Evolutionary conservation across 352 stramenopile genomes (phyloP), one percentile per base, ranked within the genome.

Genomic region (Vaucheria bursata): DNA sequence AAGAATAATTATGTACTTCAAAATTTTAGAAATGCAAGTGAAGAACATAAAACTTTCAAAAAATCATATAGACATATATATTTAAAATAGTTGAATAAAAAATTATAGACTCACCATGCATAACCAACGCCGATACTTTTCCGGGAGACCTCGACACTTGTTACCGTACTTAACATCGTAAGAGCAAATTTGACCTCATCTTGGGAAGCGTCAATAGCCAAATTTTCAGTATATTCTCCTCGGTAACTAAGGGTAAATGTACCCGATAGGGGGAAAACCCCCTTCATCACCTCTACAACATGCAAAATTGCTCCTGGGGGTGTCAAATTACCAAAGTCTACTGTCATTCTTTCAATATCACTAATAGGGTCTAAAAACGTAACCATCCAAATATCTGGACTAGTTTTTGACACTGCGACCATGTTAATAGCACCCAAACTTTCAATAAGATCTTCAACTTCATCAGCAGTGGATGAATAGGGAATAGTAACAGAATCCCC

Each of bases 171-270:
- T n/a, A 93, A 70, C n/a, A 71, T 70, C 77, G 97, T 90, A 35
- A 98, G 80, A 52, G 88, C 87, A 40, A 45, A 36, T 68, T 77
- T 80, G 33, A 84, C 85, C 96, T 97, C n/a, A 97, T 77, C 81
- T 5, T 91, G 87, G 66, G 92, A 88, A 50, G 94, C 90, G 74
- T 97, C 91, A 70, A 96, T 97, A 33, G 88, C 85, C 70, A 98
- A 86, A 76, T 95, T 92, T 74, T 89, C 80, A 0, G 94, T 97
- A 40, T 93, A 97, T 34, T 89, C 86, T 2, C 89, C 91, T 80
- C 94, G 87, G 69, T 95, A 97, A 40, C 91, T 91, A 1, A 98
- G 84, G 12, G 97, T 92, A 83, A 97, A 94, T 0, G 93, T 96
- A 1, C 94, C 94, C 32, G 85, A 85, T 1, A 97, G 79, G 0